These are phyloP conservation scores for Yamadazyma sp. DNA, from an alignment of 805 yeast species.

Conservation along the genomic window DNA sequence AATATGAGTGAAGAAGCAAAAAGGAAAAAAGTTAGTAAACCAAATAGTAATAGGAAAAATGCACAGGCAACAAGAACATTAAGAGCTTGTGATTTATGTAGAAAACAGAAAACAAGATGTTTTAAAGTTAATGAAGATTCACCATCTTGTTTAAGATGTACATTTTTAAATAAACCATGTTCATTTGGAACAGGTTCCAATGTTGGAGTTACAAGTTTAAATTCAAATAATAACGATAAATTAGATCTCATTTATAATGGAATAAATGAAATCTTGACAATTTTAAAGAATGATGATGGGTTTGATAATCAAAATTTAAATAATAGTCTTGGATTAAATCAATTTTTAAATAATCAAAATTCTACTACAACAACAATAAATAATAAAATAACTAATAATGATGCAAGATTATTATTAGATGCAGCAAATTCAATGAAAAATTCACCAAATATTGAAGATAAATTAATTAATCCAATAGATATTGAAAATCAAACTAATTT, in stretches of 20 bases:
- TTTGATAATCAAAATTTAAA: neutral
- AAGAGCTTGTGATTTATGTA: slow-evolving; percentile 53
- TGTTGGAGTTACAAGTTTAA: neutral
- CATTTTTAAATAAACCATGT: slow-evolving; percentile 49
- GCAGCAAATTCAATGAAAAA: slow-evolving; percentile 25
- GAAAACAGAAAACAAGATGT: slow-evolving; percentile 61
- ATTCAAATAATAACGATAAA: slow-evolving; percentile 15
- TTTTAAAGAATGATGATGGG: slow-evolving; percentile 17
- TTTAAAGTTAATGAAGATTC: slow-evolving; percentile 47
- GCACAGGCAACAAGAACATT: slow-evolving; percentile 42
- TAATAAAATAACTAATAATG: slow-evolving; percentile 12
- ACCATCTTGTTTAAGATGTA: slow-evolving; percentile 56
- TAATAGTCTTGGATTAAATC: too few relatives aligned
- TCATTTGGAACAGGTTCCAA: slow-evolving; percentile 31
- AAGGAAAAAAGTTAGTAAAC: slow-evolving; percentile 5
- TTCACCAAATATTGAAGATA: slow-evolving; percentile 1
- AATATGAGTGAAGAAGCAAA: neutral
- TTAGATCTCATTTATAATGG: slow-evolving; percentile 33
- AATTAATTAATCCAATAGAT: slow-evolving; percentile 19
- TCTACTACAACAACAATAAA: neutral
- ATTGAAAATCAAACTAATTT: slow-evolving; percentile 18
- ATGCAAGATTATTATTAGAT: slow-evolving; percentile 24
- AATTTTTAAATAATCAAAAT: neutral
- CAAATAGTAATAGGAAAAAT: slow-evolving; percentile 13
- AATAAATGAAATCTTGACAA: slow-evolving; percentile 29